phyloP scores from a whole-genome alignment of 805 yeast genomes.

The Ogataea populi-albae region DNA sequence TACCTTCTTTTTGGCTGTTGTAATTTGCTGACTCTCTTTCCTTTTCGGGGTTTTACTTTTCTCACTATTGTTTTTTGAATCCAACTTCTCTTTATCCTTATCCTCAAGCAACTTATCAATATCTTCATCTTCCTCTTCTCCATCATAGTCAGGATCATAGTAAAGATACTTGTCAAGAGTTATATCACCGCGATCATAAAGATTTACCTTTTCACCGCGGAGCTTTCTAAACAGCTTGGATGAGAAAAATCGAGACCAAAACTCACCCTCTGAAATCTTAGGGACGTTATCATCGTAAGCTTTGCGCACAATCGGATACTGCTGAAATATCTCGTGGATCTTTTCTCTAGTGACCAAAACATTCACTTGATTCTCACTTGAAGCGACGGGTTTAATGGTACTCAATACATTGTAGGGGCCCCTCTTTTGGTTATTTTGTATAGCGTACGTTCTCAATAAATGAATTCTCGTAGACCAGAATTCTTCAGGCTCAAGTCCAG shows the following conservation, averaged over 20 bases:
- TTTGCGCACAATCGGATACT: constrained; percentile 84
- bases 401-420: constrained; percentile 94
- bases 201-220: constrained; percentile 80
- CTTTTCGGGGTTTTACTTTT: constrained; percentile 31
- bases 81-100: constrained; percentile 40
- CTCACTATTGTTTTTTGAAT: constrained; percentile 12
- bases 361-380: constrained; percentile 89
- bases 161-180: constrained; percentile 80
- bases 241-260: constrained; percentile 94
- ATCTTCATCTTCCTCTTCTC: constrained; percentile 38
- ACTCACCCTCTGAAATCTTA: constrained; percentile 81
- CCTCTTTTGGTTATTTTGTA: constrained; percentile 75
- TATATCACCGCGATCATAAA: constrained; percentile 77
- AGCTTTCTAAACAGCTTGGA: constrained; percentile 83
- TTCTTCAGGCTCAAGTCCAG: constrained; percentile 72
- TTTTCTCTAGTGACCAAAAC: constrained; percentile 90
- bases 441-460: constrained; percentile 78
- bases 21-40: constrained; percentile 21
- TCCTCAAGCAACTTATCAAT: constrained; percentile 28
- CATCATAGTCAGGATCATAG: constrained; percentile 56
- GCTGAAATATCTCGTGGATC: constrained; percentile 83
- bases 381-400: constrained; percentile 90
- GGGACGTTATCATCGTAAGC: constrained; percentile 94
- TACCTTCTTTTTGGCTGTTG: constrained; percentile 28
- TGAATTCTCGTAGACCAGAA: constrained; percentile 86